phyloP scores from a whole-genome alignment of 768 basidiomycete genomes.

The Mycena kentingensis region DNA sequence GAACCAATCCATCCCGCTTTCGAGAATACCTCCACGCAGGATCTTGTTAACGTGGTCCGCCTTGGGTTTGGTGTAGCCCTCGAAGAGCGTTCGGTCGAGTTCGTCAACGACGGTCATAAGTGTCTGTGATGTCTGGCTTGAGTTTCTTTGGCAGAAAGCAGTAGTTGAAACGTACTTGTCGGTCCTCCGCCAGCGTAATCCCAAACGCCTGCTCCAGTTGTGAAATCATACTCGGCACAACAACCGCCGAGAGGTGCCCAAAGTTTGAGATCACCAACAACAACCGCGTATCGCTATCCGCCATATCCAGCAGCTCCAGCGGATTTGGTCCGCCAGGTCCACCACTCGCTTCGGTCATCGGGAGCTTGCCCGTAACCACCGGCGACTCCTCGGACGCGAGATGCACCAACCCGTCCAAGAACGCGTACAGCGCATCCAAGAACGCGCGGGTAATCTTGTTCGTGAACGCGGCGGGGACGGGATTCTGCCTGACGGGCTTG shows the following conservation, averaged over 20 bases:
- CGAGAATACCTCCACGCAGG: constrained; percentile 78
- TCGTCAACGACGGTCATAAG: constrained; percentile 77
- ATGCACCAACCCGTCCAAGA: constrained; percentile 83
- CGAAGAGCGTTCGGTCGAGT: constrained; percentile 87
- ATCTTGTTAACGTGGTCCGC: constrained; percentile 65
- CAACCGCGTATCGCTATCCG: constrained; percentile 81
- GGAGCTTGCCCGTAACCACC: constrained; percentile 41
- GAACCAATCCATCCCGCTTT: constrained; percentile 88
- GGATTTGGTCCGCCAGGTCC: constrained; percentile 46
- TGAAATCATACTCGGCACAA: constrained; percentile 78
- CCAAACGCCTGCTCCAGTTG: constrained; percentile 81
- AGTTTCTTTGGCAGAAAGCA: neutral
- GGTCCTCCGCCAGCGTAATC: constrained; percentile 70
- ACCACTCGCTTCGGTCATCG: constrained; percentile 31
- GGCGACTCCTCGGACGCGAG: constrained; percentile 74
- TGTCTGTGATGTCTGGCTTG: constrained; percentile 54
- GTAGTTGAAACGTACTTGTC: constrained; percentile 47
- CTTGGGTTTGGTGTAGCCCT: constrained; percentile 84
- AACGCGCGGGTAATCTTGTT: constrained; percentile 82
- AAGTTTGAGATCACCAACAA: constrained; percentile 91
- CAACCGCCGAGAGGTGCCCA: constrained; percentile 63
- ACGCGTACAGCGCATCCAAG: constrained; percentile 80
- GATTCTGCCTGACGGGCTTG: constrained; percentile 59
- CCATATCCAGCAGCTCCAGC: constrained; percentile 60
- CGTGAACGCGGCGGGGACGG: constrained; percentile 63